Base-by-base conservation (phyloP, 192 early-diverging fungal species). In the Linderina pennispora region DNA sequence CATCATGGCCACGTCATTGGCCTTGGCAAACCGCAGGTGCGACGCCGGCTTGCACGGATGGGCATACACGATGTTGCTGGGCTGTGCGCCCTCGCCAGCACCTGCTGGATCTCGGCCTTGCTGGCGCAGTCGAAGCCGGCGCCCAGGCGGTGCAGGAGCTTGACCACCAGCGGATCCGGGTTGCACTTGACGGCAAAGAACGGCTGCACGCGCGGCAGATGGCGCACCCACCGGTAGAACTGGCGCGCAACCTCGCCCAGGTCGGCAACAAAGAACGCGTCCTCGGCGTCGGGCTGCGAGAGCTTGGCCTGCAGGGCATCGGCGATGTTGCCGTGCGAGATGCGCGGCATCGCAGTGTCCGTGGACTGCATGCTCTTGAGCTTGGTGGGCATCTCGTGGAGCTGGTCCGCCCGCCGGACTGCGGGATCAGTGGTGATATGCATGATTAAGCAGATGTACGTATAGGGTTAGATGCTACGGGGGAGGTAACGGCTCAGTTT, bases 31-130 rank as follows among this genome's bases (percentile, higher is more conserved):
- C 36, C 88, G 87, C 60, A 99, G 80, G 70, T 94, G 95, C 4
- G 93, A 92, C 39, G 83, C 78, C 49, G 92, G 92, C 77, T 99
- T 99, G 82, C 97, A 99, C n/a, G 96, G 96, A 74, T 99, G 95
- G 43, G 97, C 94, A 45, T 94, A 99, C 48, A 99, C 94, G 62
- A 99, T 88, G 34, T 82, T 76, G 38, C 36, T 10, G 18, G 63
- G 10, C 2, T 55, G 74, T 6, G 84, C 82, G 41, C 89, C 88
- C 26, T 81, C 53, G 23, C 72, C 31, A 97, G 76, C 28, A 84
- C 83, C 34, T 80, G 77, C 49, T 90, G 79, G 19, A 99, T 87
- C 80, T 99, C 97, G 31, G 73, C 76, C 70, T 86, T 90, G 80
- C 87, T 89, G n/a, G 97, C 97, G 53, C 94, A 97, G 77, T 99